phyloP scores from a whole-genome alignment of 2,329 filamentous ascomycete genomes.

The Rutstroemia sp. region DNA sequence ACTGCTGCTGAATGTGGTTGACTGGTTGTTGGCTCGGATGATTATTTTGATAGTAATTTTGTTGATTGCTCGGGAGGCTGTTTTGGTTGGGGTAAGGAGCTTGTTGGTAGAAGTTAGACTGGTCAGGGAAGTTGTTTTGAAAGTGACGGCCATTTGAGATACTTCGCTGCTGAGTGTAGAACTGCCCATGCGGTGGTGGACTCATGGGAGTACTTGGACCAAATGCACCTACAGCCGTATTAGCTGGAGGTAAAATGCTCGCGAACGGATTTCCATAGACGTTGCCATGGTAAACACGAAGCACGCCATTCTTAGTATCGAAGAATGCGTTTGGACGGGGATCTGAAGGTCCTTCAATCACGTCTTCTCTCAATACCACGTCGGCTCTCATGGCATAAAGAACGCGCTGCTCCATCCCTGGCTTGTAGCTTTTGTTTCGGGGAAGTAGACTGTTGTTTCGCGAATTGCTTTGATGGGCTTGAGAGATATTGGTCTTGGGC shows the following conservation, averaged over 20 bases:
- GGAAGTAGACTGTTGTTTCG: neutral
- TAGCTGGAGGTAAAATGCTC: constrained; percentile 38
- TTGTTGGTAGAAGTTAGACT: too few species aligned
- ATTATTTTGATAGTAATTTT: neutral
- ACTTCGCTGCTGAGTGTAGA: neutral
- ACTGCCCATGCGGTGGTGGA: constrained; percentile 3
- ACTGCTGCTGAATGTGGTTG: neutral
- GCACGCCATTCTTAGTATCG: constrained; percentile 43
- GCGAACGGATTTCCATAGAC: constrained; percentile 45
- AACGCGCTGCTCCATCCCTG: constrained; percentile 2
- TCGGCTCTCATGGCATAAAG: constrained; percentile 7
- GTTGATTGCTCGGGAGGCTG: neutral
- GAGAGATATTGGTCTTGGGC: neutral
- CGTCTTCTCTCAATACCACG: constrained; percentile 39
- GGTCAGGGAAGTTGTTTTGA: too few species aligned
- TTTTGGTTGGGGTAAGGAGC: neutral
- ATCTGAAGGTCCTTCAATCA: constrained; percentile 44
- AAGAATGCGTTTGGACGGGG: constrained; percentile 54
- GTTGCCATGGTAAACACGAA: constrained; percentile 51
- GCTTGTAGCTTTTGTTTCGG: neutral
- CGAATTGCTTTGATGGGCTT: neutral
- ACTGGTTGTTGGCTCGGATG: neutral
- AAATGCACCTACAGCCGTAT: constrained; percentile 34
- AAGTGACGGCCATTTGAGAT: too few species aligned
- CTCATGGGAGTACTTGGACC: constrained; percentile 23